Evolutionary conservation across 1,139 yeast genomes (phyloP), one percentile per base, ranked within the genome.

Genomic region (Suhomyces taliae): DNA sequence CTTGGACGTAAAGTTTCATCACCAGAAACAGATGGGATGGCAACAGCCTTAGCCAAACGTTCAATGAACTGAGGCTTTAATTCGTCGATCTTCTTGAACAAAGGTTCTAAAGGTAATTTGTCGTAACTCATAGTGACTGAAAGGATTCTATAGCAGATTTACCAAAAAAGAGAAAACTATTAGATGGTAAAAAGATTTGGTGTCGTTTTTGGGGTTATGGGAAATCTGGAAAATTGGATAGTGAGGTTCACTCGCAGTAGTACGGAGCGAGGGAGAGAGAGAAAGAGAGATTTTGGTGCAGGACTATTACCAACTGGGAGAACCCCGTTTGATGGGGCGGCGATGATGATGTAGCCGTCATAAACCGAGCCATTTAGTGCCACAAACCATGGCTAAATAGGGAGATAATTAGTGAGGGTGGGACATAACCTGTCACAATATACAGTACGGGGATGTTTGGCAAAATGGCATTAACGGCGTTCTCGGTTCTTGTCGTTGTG

Each of bases 11-110:
- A 79, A 12, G 82, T 67, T 63, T 90, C 95, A 66, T 93, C 99
- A 35, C 90, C 84, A 8, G 98, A 90, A 36, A 95, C 97, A 6
- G 98, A 91, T 43, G 96, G 95, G 59, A 93, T 95, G 49, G 90
- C 87, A 43, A 95, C 91, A 10, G 97, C 97, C 48, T 85, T 76
- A 41, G 82, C 70, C 52, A 93, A 78, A 57, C 95, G 76, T 50
- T 79, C 73, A 54, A 87, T 81, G 71, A 84, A 87, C 49, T 75
- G 69, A 2, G 90, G 88, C 63, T 85, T 82, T 62, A 85, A 77
- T 60, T 82, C 87, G 56, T 85, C 89, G 58, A 87, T 83, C 60
- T 83, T 81, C 36, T 70, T 66, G 65, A 83, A 85, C 53, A 74
- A 67, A 24, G 77, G 74, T 45, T 74, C 72, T 51, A 76, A 67